phyloP scores from a whole-genome alignment of 495 filamentous ascomycete genomes.

The Aspergillus ostianus region DNA sequence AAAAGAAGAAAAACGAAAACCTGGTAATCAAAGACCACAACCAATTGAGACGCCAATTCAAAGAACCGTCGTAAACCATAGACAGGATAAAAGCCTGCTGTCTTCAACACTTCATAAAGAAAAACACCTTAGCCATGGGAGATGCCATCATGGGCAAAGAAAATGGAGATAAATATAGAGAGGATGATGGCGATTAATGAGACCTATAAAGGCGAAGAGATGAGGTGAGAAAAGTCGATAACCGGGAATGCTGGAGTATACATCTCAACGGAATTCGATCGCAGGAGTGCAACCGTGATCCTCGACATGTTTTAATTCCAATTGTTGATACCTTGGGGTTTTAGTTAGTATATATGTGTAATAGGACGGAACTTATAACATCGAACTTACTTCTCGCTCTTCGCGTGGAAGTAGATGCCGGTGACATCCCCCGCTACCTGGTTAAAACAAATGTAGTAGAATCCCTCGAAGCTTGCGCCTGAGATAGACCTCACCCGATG shows the following conservation, averaged over 20 bases:
- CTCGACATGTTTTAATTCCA: constrained; percentile 83
- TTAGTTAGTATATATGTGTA: constrained; percentile 9
- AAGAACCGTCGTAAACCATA: constrained; percentile 18
- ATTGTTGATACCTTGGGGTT: constrained; percentile 74
- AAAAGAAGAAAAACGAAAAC: constrained; percentile 4
- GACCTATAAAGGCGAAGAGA: neutral
- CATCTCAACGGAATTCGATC: constrained; percentile 83
- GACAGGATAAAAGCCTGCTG: neutral
- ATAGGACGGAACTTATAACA: neutral
- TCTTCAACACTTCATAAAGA: neutral
- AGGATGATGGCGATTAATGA: neutral
- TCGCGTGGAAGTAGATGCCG: constrained; percentile 97
- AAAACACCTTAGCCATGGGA: neutral
- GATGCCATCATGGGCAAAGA: neutral
- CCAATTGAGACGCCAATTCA: constrained; percentile 22
- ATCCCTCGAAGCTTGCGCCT: constrained; percentile 96
- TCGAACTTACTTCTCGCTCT: constrained; percentile 82
- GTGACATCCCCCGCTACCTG: constrained; percentile 79
- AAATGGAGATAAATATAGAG: neutral
- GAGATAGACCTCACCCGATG: constrained; percentile 86
- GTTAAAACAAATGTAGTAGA: constrained; percentile 99
- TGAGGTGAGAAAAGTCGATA: neutral
- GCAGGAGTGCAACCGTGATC: constrained; percentile 83
- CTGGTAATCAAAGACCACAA: neutral
- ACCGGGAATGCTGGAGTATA: neutral